Base-by-base conservation (phyloP, 306 rosid genomes). In the Vicia faba region DNA sequence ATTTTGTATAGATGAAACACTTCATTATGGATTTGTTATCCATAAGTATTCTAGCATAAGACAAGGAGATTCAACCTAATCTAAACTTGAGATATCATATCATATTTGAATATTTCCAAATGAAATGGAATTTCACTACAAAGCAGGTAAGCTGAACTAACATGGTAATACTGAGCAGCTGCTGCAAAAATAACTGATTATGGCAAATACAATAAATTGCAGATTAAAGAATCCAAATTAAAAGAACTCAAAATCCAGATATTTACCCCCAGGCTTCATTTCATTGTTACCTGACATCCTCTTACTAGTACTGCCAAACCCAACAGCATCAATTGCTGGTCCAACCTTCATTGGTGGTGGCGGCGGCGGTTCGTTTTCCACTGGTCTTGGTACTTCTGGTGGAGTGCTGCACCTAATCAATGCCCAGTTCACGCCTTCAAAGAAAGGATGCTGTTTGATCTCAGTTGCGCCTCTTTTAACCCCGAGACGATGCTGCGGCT, bases 361-460 rank as follows among this genome's bases (percentile, higher is more conserved):
- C 40, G 64, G 79, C 62, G 92, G 88, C 36, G 64, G 79, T 69
- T 90, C 99, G 3, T 81, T 70, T 81, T 90, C 99, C 66, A 86
- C 59, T 1, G 99, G 97, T 79, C 97, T 83, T 0, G 99, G 99
- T 67, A 93, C 97, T 81, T 93, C 99, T 3, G 99, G 99, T 0
- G 99, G 99, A 0, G 97, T 93, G 82, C 97, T 85, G 82, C 97
- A 93, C 71, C 99, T 74, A 40, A 93, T 93, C 77, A 93, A 82
- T 13, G 99, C 99, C 99, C 99, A 93, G 78, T 93, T 93, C 56
- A 93, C 97, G 9, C 99, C 97, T 71, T 90, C 97, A 60, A 93
- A 93, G 92, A 93, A 93, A 3, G 97, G 88, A 60, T 93, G 99
- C 78, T 90, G 97, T 79, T 93, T 93, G 84, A 93, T 86, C 89